These are phyloP conservation scores for Yamadazyma atmosphaerica DNA, from an alignment of 1,139 yeast species.

Conservation along the genomic window DNA sequence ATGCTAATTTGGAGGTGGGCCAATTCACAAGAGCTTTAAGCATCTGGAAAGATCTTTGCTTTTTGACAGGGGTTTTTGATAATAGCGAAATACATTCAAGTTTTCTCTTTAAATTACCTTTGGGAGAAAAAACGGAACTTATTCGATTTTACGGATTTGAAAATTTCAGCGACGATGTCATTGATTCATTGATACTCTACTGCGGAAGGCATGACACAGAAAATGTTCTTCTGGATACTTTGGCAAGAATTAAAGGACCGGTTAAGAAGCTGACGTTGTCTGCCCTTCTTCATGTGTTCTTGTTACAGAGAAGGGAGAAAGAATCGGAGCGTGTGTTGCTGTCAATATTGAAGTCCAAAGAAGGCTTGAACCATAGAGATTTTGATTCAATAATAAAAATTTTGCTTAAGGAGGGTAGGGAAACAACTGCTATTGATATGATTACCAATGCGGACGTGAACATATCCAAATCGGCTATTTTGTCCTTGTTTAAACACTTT, in stretches of 20 bases:
- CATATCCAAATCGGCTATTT: conserved; percentile 26
- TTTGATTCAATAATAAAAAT: conserved; percentile 27
- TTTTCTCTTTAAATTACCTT: conserved; percentile 3
- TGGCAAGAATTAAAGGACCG: conserved; percentile 28
- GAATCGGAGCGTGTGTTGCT: conserved; percentile 33
- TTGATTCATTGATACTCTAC: not conserved
- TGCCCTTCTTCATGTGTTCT: conserved; percentile 31
- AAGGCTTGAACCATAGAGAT: conserved; percentile 28
- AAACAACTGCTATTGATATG: conserved; percentile 25
- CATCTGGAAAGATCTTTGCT: conserved; percentile 9
- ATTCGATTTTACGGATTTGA: not conserved
- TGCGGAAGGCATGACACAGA: not conserved
- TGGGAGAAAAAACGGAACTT: not conserved
- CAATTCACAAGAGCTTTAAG: conserved; percentile 11
- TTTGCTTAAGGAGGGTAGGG: conserved; percentile 25
- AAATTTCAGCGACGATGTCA: not conserved
- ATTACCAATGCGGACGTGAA: conserved; percentile 19
- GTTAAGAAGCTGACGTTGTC: conserved; percentile 35
- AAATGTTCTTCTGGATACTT: conserved; percentile 19
- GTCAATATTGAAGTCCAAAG: conserved; percentile 29
- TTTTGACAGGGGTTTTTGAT: not conserved
- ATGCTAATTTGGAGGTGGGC: conserved; percentile 12
- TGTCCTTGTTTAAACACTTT: conserved; percentile 13
- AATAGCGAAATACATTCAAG: not conserved
- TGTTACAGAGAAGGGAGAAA: conserved; percentile 25